Conservation (phyloP, 352 stramenopile genomes). For the Phytophthora palmivora region DNA sequence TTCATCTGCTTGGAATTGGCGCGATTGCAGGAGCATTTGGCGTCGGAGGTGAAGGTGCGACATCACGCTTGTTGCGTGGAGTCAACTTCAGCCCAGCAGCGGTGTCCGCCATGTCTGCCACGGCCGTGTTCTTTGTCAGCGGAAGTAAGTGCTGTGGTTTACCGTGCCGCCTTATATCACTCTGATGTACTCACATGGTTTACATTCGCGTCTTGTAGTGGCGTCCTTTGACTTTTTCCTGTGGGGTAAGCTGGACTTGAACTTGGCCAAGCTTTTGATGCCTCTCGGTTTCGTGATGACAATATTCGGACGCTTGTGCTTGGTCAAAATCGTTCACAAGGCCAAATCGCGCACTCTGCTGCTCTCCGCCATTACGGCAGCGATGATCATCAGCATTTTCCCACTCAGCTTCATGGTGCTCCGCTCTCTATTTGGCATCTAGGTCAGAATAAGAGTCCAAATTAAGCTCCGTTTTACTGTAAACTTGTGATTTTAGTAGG, state of each 20-base stretch:
- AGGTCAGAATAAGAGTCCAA: constrained; percentile 26
- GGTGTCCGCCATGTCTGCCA: constrained; percentile 82
- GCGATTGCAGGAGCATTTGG: constrained; percentile 93
- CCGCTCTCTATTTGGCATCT: constrained; percentile 26
- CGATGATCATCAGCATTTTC: constrained; percentile 46
- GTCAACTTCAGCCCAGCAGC: constrained; percentile 81
- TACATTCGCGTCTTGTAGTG: constrained; percentile 27
- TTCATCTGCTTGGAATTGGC: constrained; percentile 86
- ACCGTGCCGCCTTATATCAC: neutral
- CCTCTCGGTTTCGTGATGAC: constrained; percentile 46
- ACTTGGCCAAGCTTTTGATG: constrained; percentile 33
- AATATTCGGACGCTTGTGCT: constrained; percentile 40
- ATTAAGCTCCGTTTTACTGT: constrained; percentile 31
- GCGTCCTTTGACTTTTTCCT: constrained; percentile 51
- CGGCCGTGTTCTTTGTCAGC: constrained; percentile 43
- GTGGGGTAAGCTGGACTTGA: constrained; percentile 47
- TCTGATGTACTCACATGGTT: constrained; percentile 12
- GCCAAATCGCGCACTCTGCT: constrained; percentile 41
- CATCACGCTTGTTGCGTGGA: constrained; percentile 89
- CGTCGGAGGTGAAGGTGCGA: constrained; percentile 91
- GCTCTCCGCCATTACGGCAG: constrained; percentile 37
- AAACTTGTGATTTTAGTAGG: constrained; percentile 18
- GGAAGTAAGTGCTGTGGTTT: constrained; percentile 37
- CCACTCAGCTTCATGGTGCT: constrained; percentile 39
- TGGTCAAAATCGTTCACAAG: constrained; percentile 45